These are phyloP conservation scores for Leccinum longicurvipes DNA, from an alignment of 768 basidiomycete genomes.

Conservation along the genomic window DNA sequence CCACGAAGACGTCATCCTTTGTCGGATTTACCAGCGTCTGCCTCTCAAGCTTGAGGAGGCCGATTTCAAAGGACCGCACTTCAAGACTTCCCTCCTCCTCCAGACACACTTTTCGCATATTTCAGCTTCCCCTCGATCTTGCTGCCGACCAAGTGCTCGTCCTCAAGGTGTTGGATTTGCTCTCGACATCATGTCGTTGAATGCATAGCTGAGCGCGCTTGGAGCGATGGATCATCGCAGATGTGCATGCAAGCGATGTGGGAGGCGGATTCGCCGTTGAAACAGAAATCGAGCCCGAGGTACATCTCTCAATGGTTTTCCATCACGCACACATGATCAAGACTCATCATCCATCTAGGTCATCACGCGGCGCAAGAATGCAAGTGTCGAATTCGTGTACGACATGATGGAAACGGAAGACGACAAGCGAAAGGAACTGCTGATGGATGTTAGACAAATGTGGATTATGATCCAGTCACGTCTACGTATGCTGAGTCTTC, in stretches of 20 bases:
- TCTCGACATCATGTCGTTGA: slow-evolving; percentile 93
- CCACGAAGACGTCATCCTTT: slow-evolving; percentile 82
- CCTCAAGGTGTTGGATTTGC: slow-evolving; percentile 84
- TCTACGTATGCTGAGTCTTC: not conserved
- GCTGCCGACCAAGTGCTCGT: slow-evolving; percentile 88
- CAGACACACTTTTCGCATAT: slow-evolving; percentile 97
- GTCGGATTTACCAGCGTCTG: slow-evolving; percentile 91
- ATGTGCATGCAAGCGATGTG: slow-evolving; percentile 99
- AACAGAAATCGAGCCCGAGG: slow-evolving; percentile 90
- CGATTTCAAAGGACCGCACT: slow-evolving; percentile 93
- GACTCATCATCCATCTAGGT: slow-evolving; percentile 42
- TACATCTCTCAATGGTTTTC: slow-evolving; percentile 25
- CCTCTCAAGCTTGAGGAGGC: slow-evolving; percentile 85
- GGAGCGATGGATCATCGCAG: slow-evolving; percentile 98
- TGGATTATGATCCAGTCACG: slow-evolving; percentile 37
- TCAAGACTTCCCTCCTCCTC: slow-evolving; percentile 96
- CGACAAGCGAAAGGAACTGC: slow-evolving; percentile 73
- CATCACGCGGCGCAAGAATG: slow-evolving; percentile 79
- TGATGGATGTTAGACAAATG: slow-evolving; percentile 87
- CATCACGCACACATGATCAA: not conserved
- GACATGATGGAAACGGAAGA: slow-evolving; percentile 99
- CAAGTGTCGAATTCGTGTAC: slow-evolving; percentile 84
- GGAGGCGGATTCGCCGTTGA: slow-evolving; percentile 94
- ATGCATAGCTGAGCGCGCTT: slow-evolving; percentile 45
- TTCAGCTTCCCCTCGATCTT: slow-evolving; percentile 87